Percentiles rank a stretch among this genome's conserved stretches.
phyloP scores from a whole-genome alignment of 495 filamentous ascomycete species.

The Daldinia concentrica region DNA sequence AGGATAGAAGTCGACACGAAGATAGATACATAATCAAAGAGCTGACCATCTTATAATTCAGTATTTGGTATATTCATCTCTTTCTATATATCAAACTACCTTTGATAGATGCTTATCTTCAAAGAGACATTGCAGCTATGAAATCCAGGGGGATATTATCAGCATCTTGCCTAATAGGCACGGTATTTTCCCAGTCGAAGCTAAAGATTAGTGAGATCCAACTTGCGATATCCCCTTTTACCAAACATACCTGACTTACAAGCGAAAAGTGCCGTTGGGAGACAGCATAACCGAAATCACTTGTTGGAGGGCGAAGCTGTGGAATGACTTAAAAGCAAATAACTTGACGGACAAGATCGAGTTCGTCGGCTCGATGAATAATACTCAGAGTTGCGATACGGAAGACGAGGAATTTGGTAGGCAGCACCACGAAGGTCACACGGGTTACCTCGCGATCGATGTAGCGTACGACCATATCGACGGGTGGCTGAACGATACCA shows the following conservation, averaged over 20 bases:
- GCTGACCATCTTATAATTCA: background rate
- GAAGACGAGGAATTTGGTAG: slow-evolving; percentile 44
- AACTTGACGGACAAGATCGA: slow-evolving; percentile 44
- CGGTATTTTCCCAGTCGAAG: slow-evolving; percentile 13
- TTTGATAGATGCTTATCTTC: background rate
- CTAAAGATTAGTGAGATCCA: slow-evolving; percentile 32
- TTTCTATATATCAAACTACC: background rate
- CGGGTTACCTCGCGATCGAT: slow-evolving; percentile 55
- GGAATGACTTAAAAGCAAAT: slow-evolving; percentile 48
- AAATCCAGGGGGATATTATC: slow-evolving; percentile 8
- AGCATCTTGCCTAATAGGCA: slow-evolving; percentile 7
- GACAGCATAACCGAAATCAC: slow-evolving; percentile 56
- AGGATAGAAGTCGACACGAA: background rate
- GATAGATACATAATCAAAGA: background rate
- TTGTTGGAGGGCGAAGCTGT: slow-evolving; percentile 54
- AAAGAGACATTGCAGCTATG: slow-evolving; percentile 18
- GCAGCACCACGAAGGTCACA: slow-evolving; percentile 56
- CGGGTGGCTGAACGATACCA: slow-evolving; percentile 49
- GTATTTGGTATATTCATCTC: background rate
- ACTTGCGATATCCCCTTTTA: background rate
- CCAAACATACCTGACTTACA: background rate
- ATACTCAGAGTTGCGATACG: slow-evolving; percentile 48
- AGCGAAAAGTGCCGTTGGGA: slow-evolving; percentile 50
- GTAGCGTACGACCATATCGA: slow-evolving; percentile 56
- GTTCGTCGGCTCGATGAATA: slow-evolving; percentile 55